These are phyloP conservation scores for Pythium utonaiense DNA, from an alignment of 352 stramenopile species.

Conservation along the genomic window DNA sequence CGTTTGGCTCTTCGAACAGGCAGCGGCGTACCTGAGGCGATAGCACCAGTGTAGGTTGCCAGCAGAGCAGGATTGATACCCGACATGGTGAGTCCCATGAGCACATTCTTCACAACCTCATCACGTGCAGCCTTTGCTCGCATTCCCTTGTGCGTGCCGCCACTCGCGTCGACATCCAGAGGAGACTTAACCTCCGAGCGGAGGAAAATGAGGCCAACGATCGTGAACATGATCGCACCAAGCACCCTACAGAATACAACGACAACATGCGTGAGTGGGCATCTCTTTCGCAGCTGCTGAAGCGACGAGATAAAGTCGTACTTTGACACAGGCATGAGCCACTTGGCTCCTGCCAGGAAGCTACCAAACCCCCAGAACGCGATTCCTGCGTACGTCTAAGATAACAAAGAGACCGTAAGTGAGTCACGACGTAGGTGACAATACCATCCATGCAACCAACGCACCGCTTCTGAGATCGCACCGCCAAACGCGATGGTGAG, in stretches of 20 bases:
- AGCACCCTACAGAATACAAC: slow-evolving; percentile 43
- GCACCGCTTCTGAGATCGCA: slow-evolving; percentile 79
- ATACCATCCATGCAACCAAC: neutral
- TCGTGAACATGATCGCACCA: slow-evolving; percentile 81
- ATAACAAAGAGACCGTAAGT: neutral
- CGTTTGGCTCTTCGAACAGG: no score
- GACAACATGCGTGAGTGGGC: slow-evolving; percentile 1
- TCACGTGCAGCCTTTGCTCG: slow-evolving; percentile 39
- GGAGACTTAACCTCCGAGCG: slow-evolving; percentile 77
- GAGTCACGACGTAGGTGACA: neutral
- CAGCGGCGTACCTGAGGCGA: slow-evolving; percentile 62
- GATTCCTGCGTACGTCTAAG: slow-evolving; percentile 78
- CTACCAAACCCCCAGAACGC: slow-evolving; percentile 89
- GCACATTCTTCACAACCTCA: slow-evolving; percentile 75
- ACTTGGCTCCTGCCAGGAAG: slow-evolving; percentile 81
- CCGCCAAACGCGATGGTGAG: slow-evolving; percentile 81
- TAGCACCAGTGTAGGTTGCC: slow-evolving; percentile 83
- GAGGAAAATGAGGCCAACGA: slow-evolving; percentile 79
- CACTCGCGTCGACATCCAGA: slow-evolving; percentile 52
- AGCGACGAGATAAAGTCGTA: slow-evolving; percentile 26
- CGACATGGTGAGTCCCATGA: slow-evolving; percentile 86
- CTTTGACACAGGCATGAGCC: slow-evolving; percentile 82
- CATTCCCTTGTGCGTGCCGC: slow-evolving; percentile 46
- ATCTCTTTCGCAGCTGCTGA: neutral
- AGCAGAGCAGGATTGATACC: slow-evolving; percentile 84